Evolutionary conservation across 805 yeast species (phyloP), one percentile per base, ranked within the genome.

Genomic region (Pichia membranifaciens): DNA sequence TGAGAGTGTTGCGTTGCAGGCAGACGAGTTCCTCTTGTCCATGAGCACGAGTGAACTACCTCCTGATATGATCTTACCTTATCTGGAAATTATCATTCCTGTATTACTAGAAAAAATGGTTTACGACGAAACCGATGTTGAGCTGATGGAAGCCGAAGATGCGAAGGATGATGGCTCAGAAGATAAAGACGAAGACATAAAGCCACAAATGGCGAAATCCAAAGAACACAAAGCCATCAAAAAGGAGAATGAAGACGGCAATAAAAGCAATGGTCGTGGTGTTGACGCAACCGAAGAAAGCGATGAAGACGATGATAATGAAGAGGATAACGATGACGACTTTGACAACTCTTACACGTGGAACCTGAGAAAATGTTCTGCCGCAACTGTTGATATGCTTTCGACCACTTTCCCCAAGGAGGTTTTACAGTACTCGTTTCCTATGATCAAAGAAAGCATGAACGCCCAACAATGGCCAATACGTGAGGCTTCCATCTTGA

Each of bases 361-460:
- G 99, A 88, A 82, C 58, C 67, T 93, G 49, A 76, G 99, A 59
- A 91, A 91, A 66, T 91, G 98, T 65, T 75, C 96, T 4, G 98
- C 98, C 3, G 93, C 97, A 4, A 84, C 97, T 0, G 71, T 93
- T 38, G 99, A 93, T 61, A 76, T 83, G 1, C 67, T 93, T 47
- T 84, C 97, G 1, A 71, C 81, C 22, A 72, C 73, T 36, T 73
- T 76, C 47, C 90, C 96, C 0, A 73, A 72, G 12, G 79, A 78
- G 48, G 90, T 87, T 3, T 69, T 91, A 40, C 70, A 73, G 21
- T 70, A 78, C 12, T 74, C 87, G 1, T 73, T 91, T 52, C 97
- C 99, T 2, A 68, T 82, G 13, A 70, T 93, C 48, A 83, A 86
- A 63, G 81, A 79, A 40, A 78, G 81, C 45, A 79, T 93, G 45